Evolutionary conservation across 441 rosid genomes (phyloP), one percentile per base, ranked within the genome.

Genomic region (Brassica balearica): DNA sequence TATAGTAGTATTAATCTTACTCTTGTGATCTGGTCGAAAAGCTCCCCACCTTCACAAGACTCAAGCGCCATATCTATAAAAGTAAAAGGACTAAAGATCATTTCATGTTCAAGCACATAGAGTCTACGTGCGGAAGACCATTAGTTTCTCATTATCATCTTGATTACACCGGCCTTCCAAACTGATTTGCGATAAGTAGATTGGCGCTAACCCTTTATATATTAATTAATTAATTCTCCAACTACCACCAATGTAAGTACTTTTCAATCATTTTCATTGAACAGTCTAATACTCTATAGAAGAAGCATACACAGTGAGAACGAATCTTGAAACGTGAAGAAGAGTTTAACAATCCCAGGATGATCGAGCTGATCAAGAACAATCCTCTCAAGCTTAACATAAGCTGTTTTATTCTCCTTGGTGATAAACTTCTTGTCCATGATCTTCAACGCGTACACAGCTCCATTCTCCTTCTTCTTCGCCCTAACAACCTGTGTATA

Each of bases 401-500:
- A 96, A 80, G 97, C 88, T 36, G 98, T 91, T 89, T 96, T 96
- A 82, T 96, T 96, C 90, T 96, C 99, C 81, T 96, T 96, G 76
- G 99, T 96, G 78, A 96, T 96, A 73, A 96, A 96, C 41, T 94
- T 94, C 82, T 96, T 96, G 85, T 96, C 99, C 99, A 96, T 96
- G 68, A 96, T 94, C 88, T 96, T 96, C 87, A 96, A 87, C 8
- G 99, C 99, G 74, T 88, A 96, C 56, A 96, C 89, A 66, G 72
- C 78, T 82, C 98, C 98, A 6, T 92, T 83, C 65, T 94, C 98
- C 74, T 94, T 96, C 91, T 89, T 96, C 89, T 87, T 96, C 25
- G 99, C 98, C 77, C 98, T 85, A 73, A 96, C 97, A 72, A 96
- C 99, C 99, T 97, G 83, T 38, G 43, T 36, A 76, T 9, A 12